Conservation (phyloP, 176 grass and related monocot genomes). For the Eleusine coracana region DNA sequence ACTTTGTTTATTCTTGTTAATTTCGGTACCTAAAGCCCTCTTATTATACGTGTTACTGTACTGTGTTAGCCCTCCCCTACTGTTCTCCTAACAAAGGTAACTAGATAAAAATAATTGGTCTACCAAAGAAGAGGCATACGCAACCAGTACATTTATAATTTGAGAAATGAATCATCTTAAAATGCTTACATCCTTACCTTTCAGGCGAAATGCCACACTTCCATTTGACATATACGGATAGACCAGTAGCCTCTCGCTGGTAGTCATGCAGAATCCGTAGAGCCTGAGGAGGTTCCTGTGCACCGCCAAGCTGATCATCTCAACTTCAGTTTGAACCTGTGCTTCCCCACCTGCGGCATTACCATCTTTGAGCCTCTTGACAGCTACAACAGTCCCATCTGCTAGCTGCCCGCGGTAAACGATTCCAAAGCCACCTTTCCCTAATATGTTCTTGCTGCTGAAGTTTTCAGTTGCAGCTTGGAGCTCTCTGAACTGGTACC, state of each 20-base stretch:
- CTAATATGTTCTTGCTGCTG: conserved; percentile 75
- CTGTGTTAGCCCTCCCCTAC: background rate
- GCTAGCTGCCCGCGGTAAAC: conserved; percentile 69
- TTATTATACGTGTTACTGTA: background rate
- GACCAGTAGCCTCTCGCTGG: conserved; percentile 75
- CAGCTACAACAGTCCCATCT: conserved; percentile 69
- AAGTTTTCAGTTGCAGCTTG: conserved; percentile 80
- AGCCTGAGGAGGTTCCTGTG: conserved; percentile 80
- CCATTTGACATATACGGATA: conserved; percentile 91
- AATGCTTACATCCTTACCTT: conserved; percentile 51
- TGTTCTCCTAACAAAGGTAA: background rate
- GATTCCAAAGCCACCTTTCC: conserved; percentile 78
- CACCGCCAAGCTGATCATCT: conserved; percentile 87
- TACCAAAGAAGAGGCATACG: background rate
- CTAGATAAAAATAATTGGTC: background rate
- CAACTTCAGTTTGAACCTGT: conserved; percentile 84
- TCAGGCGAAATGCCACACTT: conserved; percentile 80
- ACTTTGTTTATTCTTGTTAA: background rate
- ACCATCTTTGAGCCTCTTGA: conserved; percentile 82
- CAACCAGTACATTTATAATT: background rate
- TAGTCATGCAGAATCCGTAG: conserved; percentile 79
- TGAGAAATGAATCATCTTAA: background rate
- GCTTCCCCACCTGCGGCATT: conserved; percentile 70
- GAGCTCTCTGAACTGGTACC: conserved; percentile 85
- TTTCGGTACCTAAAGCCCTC: background rate